Conservation (phyloP, 371 early-diverging fungal genomes). For the Apophysomyces trapeziformis region DNA sequence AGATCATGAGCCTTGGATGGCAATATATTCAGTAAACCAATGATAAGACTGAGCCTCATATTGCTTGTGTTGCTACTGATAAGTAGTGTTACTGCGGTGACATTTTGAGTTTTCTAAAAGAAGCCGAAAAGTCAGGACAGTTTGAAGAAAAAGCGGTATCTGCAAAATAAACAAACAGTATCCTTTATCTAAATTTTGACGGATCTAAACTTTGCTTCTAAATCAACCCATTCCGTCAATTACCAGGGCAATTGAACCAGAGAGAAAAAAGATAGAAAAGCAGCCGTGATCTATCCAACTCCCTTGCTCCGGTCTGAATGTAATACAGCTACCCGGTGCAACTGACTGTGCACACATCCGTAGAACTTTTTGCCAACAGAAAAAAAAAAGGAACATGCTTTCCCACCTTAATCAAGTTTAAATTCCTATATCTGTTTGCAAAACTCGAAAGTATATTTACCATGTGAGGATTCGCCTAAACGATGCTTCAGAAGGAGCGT, state of each 20-base stretch:
- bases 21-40: not conserved
- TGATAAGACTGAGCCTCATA: not conserved
- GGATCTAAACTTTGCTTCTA: not conserved
- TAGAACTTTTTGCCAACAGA: not conserved
- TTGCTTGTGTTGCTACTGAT: not conserved
- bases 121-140: not conserved
- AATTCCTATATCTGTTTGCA: slow-evolving; percentile 4
- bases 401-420: slow-evolving; percentile 7
- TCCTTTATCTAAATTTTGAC: not conserved
- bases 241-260: not conserved
- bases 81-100: not conserved
- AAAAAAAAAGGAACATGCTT: not conserved
- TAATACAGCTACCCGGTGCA: not conserved
- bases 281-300: not conserved
- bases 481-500: not conserved
- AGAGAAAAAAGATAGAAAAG: not conserved
- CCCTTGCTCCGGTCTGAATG: not conserved
- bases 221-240: not conserved
- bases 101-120: not conserved
- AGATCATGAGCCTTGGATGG: not conserved
- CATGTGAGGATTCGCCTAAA: not conserved
- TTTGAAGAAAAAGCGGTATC: not conserved
- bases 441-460: not conserved
- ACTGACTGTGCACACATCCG: slow-evolving; percentile 6
- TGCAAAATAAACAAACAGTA: not conserved